phyloP scores from a whole-genome alignment of 352 stramenopile species.

The Elongisporangium prolatum region DNA sequence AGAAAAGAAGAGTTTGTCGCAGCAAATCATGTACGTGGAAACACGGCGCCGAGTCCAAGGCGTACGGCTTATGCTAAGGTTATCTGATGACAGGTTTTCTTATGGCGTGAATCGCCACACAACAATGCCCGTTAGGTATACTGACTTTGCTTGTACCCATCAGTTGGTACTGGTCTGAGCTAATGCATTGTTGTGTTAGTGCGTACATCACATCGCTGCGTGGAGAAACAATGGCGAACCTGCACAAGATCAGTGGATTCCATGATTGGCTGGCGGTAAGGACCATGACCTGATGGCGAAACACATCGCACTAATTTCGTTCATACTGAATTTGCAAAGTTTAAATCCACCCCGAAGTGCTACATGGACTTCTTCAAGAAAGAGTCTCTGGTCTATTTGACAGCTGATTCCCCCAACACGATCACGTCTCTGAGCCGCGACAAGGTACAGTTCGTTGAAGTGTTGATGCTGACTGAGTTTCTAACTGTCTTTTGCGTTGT shows the following conservation, averaged over 20 bases:
- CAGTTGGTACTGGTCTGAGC: constrained; percentile 3
- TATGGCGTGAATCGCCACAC: constrained; percentile 76
- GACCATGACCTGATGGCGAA: neutral
- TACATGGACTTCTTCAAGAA: constrained; percentile 80
- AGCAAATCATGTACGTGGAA: constrained; percentile 90
- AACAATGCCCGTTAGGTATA: constrained; percentile 44
- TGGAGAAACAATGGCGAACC: constrained; percentile 70
- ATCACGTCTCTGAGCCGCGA: constrained; percentile 83
- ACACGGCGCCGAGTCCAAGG: constrained; percentile 2
- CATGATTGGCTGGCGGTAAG: constrained; percentile 64
- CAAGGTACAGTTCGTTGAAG: constrained; percentile 35
- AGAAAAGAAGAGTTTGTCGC: constrained; percentile 91
- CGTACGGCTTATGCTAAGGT: constrained; percentile 1
- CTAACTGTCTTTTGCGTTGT: neutral
- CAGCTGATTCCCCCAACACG: constrained; percentile 91
- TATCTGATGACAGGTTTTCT: constrained; percentile 49
- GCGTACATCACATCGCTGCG: constrained; percentile 63
- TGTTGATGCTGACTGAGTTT: neutral
- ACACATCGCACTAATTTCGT: constrained; percentile 22
- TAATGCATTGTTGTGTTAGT: constrained; percentile 11
- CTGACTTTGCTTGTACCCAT: neutral
- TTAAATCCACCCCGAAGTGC: constrained; percentile 43
- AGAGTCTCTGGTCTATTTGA: constrained; percentile 92
- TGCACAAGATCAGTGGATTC: constrained; percentile 92
- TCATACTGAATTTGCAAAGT: constrained; percentile 24